Evolutionary conservation across 2,329 filamentous ascomycete genomes (phyloP).

Genomic region (Venturia asperata): DNA sequence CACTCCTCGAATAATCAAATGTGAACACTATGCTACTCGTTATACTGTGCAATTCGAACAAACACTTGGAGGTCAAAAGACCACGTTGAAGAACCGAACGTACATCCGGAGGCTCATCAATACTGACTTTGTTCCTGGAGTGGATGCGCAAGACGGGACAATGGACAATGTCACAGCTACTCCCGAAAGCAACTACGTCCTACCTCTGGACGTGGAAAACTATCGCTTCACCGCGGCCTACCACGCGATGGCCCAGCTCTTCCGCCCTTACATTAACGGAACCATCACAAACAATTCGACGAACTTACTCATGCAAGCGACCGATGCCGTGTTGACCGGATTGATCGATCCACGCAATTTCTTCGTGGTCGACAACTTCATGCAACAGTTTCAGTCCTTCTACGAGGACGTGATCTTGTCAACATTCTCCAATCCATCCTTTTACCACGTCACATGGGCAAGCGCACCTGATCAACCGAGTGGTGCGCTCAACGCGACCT

Average conservation of each 20-base stretch:
- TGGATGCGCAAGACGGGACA: constrained; percentile 5
- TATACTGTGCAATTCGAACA: constrained; percentile 32
- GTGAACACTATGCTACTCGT: constrained; percentile 31
- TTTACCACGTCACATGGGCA: constrained; percentile 19
- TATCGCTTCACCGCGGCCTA: constrained; percentile 32
- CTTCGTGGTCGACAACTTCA: constrained; percentile 21
- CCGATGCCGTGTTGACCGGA: constrained; percentile 25
- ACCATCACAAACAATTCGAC: constrained; percentile 25
- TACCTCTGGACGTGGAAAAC: constrained; percentile 24
- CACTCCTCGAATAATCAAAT: constrained; percentile 31
- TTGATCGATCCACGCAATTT: constrained; percentile 29
- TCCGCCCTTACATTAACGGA: constrained; percentile 32
- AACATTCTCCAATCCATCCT: constrained; percentile 29
- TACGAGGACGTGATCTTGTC: constrained; percentile 35
- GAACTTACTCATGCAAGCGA: constrained; percentile 25
- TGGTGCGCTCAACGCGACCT: constrained; percentile 2
- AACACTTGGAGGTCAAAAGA: constrained; percentile 26
- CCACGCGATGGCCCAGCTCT: constrained; percentile 29
- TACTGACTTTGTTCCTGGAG: constrained; percentile 22
- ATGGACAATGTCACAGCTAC: constrained; percentile 22
- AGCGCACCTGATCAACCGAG: not conserved
- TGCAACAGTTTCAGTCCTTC: constrained; percentile 27
- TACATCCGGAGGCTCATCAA: constrained; percentile 29
- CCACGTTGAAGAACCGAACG: constrained; percentile 26
- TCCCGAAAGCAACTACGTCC: constrained; percentile 26